Base-by-base conservation (phyloP, 2,329 filamentous ascomycete species). In the Juglanconis oblonga region DNA sequence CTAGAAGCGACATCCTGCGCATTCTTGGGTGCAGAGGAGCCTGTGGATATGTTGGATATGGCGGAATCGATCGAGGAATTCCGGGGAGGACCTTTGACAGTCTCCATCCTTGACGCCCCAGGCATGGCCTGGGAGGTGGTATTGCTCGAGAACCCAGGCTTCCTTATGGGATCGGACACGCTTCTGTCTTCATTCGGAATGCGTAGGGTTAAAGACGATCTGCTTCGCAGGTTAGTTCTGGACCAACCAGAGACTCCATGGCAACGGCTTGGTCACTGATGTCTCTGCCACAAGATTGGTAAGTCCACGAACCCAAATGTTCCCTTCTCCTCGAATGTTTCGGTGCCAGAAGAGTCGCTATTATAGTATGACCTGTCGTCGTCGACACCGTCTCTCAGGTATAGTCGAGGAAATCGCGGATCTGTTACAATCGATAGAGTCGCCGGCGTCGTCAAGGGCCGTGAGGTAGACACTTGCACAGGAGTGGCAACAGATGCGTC, bases 11-110 rank as follows among this genome's bases (percentile, higher is more conserved):
- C 81, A 65, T 88, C 87, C 51, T 83, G 80, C 1, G 85, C 80
- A 32, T 78, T 81, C 66, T 85, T 87, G 65, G 84, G 81, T 6
- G 81, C 79, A 58, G 85, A 79, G 2, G 79, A 79, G 57, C 85
- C 83, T 9, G 79, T 80, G 6, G 91, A 91, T 52, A 91, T 81
- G 9, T 86, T 85, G 2, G 94, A 97, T 51, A 96, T 89, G n/a
- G 91, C 90, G 10, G 93, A 97, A 73, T 98, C 94, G 69, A 97
- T 94, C 10, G 94, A 97, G 3, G 90, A 90, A 58, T 90, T 96
- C 68, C 93, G 87, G 58, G 88, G 85, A 24, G 76, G 64, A 44
- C 70, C 74, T 62, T 75, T 76, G 47, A 68, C 68, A 57, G 72
- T 68, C 60, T 77, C 77, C 64, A 71, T 72, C 67, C 74, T 77